A percentile compares a stretch with the other conserved stretches of the same genome.
Evolutionary conservation across 768 basidiomycete genomes (phyloP).

Genomic region (Boletus patriciae): DNA sequence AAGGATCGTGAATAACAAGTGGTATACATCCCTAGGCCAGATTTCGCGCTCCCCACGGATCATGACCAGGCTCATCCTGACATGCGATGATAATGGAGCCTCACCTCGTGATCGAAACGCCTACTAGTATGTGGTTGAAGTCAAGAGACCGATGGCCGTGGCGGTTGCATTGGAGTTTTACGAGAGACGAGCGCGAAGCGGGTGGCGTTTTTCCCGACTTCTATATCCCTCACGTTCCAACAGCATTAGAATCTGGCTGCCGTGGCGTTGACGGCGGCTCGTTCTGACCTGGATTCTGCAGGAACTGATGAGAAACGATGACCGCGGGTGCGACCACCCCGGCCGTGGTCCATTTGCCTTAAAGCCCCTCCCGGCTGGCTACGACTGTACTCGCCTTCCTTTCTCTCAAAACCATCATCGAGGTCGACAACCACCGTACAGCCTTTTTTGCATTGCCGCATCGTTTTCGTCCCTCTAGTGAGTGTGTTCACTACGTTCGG

Average conservation of each 20-base stretch:
- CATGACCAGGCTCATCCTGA: no score
- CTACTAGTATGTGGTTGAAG: not conserved
- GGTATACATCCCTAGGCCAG: not conserved
- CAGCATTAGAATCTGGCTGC: not conserved
- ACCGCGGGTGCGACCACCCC: not conserved
- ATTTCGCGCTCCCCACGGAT: no score
- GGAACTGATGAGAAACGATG: not conserved
- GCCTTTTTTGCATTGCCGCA: not conserved
- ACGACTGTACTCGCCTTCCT: not conserved
- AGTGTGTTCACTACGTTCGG: not conserved
- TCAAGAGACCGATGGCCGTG: not conserved
- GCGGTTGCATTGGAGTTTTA: not conserved
- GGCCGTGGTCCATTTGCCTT: not conserved
- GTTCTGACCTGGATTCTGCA: conserved; percentile 5
- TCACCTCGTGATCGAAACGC: no score
- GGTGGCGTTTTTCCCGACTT: not conserved
- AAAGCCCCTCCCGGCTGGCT: not conserved
- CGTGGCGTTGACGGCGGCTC: not conserved
- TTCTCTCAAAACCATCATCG: not conserved
- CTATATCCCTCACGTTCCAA: not conserved
- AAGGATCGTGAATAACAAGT: no score
- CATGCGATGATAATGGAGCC: no score
- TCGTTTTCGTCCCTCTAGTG: not conserved
- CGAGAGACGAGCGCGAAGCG: not conserved
- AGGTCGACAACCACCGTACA: not conserved